Evolutionary conservation across 768 basidiomycete genomes (phyloP).

Genomic region (Leccinellum luteum): DNA sequence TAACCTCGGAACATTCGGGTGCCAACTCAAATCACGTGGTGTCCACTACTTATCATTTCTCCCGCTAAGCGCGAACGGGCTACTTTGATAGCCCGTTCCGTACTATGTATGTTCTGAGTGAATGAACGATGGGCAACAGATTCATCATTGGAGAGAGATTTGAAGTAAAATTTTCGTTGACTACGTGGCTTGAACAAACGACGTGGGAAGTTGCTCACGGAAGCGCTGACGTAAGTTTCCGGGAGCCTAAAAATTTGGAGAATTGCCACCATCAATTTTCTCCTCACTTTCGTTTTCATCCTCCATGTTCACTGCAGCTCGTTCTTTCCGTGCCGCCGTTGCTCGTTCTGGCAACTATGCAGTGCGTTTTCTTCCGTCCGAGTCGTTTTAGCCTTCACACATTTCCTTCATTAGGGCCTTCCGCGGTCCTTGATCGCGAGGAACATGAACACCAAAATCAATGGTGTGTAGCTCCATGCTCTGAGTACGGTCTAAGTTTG

Average conservation of each 20-base stretch:
- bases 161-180: background rate
- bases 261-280: constrained; percentile 33
- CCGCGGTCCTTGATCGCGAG: constrained; percentile 77
- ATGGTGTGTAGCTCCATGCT: constrained; percentile 46
- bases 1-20: background rate
- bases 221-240: constrained; percentile 28
- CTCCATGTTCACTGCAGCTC: constrained; percentile 72
- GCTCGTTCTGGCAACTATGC: constrained; percentile 64
- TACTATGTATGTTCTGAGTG: background rate
- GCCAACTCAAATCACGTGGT: background rate
- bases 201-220: constrained; percentile 14
- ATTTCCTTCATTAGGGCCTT: constrained; percentile 45
- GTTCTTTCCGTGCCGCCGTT: constrained; percentile 58
- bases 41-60: background rate
- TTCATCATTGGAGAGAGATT: background rate
- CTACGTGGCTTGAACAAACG: constrained; percentile 3
- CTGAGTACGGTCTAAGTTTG: background rate
- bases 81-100: background rate
- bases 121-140: background rate
- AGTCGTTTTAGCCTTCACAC: background rate
- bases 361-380: constrained; percentile 35
- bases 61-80: background rate
- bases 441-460: constrained; percentile 95
- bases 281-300: constrained; percentile 38
- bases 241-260: constrained; percentile 44